Percentiles rank a stretch among this genome's conserved stretches.
These are phyloP conservation scores for Suillus hirtellus DNA, from an alignment of 768 basidiomycete genomes.

Conservation along the genomic window DNA sequence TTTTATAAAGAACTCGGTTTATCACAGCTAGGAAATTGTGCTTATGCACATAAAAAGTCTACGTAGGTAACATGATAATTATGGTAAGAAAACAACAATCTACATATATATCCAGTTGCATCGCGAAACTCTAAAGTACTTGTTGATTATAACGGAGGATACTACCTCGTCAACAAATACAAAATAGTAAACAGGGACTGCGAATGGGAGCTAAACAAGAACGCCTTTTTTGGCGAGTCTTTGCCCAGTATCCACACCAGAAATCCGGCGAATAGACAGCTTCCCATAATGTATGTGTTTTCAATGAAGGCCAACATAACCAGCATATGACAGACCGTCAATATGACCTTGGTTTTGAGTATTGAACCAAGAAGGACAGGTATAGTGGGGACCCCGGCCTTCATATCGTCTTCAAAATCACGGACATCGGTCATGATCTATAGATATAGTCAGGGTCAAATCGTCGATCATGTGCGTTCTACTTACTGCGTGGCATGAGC, in stretches of 20 bases:
- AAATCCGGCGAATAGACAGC: background rate
- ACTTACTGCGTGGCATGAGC: background rate
- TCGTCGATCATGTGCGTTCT: background rate
- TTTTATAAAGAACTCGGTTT: background rate
- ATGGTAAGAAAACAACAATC: background rate
- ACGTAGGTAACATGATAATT: background rate
- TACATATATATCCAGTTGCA: background rate
- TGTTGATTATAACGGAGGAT: background rate
- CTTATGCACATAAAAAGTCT: background rate
- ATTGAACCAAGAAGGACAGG: background rate
- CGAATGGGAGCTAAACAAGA: background rate
- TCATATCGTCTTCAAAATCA: background rate
- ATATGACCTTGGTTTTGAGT: background rate
- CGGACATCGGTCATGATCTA: background rate
- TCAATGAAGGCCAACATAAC: slow-evolving; percentile 2
- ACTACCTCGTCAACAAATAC: background rate
- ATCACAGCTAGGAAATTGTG: background rate
- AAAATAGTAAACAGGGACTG: background rate
- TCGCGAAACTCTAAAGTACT: background rate
- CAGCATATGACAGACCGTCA: background rate
- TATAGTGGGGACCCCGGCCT: background rate
- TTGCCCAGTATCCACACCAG: background rate
- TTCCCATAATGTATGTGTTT: background rate
- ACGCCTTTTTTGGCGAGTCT: background rate
- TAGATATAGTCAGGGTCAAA: background rate